Conservation (phyloP, 768 basidiomycete genomes). For the Mrakia hoshinonis region DNA sequence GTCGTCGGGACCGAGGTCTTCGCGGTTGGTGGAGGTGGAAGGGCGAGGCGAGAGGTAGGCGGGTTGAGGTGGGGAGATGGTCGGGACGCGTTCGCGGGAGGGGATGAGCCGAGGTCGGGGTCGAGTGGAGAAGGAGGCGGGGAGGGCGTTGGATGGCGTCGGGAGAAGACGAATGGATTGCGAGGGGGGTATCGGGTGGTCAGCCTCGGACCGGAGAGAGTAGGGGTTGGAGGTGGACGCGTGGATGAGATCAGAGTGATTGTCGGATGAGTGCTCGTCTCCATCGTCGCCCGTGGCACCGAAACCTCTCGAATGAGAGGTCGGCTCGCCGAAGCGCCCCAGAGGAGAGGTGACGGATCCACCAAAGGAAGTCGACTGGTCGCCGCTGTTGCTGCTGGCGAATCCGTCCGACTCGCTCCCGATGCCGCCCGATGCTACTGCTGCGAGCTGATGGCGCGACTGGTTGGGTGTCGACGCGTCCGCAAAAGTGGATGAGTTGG, state of each 20-base stretch:
- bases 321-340: neutral
- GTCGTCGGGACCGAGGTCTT: neutral
- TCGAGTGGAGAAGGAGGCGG: neutral
- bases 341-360: constrained; percentile 4
- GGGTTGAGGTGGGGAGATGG: neutral
- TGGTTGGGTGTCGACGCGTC: constrained; percentile 10
- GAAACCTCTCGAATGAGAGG: neutral
- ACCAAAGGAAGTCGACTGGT: neutral
- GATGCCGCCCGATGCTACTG: neutral
- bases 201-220: neutral
- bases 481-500: constrained; percentile 9
- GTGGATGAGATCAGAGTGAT: neutral
- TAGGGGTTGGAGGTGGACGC: neutral
- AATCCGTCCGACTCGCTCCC: constrained; percentile 3
- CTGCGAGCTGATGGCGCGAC: neutral
- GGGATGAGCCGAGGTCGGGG: constrained; percentile 15
- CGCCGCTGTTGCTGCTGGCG: neutral
- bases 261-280: no score
- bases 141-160: neutral
- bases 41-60: neutral
- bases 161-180: neutral
- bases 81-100: constrained; percentile 7
- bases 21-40: neutral
- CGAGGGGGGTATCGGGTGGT: neutral
- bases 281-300: neutral